Percentiles rank a stretch among this genome's conserved stretches.
phyloP scores from a whole-genome alignment of 345 rosid species.

The Euphorbia pulcherrima region DNA sequence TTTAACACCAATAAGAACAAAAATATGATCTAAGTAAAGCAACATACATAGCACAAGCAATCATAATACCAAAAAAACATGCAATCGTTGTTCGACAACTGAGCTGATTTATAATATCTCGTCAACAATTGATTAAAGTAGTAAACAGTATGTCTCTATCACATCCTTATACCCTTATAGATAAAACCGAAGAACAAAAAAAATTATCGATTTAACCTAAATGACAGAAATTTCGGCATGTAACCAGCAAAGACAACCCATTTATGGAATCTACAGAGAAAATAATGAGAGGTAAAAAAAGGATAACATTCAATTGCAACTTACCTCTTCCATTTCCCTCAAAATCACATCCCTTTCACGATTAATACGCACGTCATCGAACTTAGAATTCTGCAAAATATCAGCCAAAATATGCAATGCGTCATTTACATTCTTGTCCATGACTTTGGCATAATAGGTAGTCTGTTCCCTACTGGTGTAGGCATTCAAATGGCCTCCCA shows the following conservation, averaged over 20 bases:
- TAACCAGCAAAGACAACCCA: constrained; percentile 5
- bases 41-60: not conserved
- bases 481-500: constrained; percentile 95
- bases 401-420: constrained; percentile 82
- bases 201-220: not conserved
- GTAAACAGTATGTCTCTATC: not conserved
- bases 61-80: not conserved
- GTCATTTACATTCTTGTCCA: constrained; percentile 66
- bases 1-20: not conserved
- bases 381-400: constrained; percentile 81
- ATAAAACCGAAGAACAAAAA: not conserved
- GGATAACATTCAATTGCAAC: not conserved
- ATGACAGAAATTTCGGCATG: not conserved
- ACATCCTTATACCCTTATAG: not conserved
- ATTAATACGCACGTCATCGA: constrained; percentile 21
- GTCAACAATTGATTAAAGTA: not conserved
- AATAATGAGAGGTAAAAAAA: not conserved
- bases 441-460: constrained; percentile 81
- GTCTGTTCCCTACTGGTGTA: constrained; percentile 96
- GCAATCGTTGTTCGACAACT: not conserved
- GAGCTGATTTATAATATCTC: not conserved
- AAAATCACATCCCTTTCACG: constrained; percentile 37
- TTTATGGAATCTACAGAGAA: not conserved
- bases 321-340: constrained; percentile 39
- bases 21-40: not conserved